Evolutionary conservation across 75 land plant genomes (phyloP).

Genomic region (Chamaecyparis obtusa): DNA sequence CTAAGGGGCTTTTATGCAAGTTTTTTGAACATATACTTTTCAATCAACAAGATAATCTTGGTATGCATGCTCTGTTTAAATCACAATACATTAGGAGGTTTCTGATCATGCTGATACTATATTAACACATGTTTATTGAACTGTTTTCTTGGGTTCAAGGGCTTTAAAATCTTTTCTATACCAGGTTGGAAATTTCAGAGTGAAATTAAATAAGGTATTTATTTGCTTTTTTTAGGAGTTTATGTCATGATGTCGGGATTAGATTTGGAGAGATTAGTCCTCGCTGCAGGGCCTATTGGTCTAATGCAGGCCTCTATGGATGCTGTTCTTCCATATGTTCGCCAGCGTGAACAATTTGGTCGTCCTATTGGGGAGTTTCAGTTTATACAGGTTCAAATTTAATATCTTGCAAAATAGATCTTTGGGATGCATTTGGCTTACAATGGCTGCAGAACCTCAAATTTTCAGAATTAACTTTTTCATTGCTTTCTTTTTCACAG

Average conservation of each 20-base stretch:
- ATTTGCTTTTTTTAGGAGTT: constrained; percentile 61
- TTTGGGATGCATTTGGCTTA: background rate
- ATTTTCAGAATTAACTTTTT: background rate
- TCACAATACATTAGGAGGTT: background rate
- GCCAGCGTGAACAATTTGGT: constrained; percentile 94
- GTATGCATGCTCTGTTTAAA: background rate
- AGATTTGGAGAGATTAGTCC: constrained; percentile 95
- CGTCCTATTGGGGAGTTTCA: constrained; percentile 96
- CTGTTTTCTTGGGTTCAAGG: background rate
- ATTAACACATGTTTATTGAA: background rate
- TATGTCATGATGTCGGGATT: constrained; percentile 99
- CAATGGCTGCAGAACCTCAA: background rate
- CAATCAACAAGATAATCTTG: background rate
- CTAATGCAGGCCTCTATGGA: constrained; percentile 98
- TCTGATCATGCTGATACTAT: background rate
- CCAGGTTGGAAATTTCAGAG: background rate
- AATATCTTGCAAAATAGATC: background rate
- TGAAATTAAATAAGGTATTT: background rate
- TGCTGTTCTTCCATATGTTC: constrained; percentile 87
- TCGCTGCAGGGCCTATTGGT: constrained; percentile 95
- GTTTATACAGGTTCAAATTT: constrained; percentile 77
- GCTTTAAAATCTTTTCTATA: background rate
- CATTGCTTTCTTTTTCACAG: background rate
- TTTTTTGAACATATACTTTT: background rate
- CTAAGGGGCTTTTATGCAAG: background rate